These are phyloP conservation scores for Asterochloris sp. DNA, from an alignment of 139 green algal species.

Conservation along the genomic window DNA sequence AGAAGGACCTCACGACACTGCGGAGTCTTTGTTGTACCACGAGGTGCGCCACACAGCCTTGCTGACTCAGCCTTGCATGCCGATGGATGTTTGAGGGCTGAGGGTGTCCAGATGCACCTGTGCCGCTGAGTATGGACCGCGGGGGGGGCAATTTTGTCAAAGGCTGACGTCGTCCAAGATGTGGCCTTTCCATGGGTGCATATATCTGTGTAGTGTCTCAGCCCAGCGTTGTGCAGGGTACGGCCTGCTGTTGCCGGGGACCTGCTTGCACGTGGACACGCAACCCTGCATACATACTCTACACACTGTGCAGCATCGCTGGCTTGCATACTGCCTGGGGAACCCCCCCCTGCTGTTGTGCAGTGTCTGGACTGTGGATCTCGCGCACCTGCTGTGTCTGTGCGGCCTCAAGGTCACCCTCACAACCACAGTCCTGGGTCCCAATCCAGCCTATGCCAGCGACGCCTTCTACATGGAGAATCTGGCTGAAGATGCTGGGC, in stretches of 20 bases:
- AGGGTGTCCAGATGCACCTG: background rate
- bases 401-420: conserved; percentile 67
- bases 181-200: background rate
- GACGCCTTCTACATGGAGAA: conserved; percentile 86
- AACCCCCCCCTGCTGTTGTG: background rate
- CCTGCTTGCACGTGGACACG: background rate
- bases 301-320: background rate
- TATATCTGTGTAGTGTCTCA: background rate
- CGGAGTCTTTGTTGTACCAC: conserved; percentile 56
- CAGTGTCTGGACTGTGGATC: conserved; percentile 92
- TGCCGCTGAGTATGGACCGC: background rate
- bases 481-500: conserved; percentile 65
- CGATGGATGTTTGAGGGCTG: background rate
- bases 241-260: background rate
- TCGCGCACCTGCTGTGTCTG: conserved; percentile 77
- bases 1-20: conserved; percentile 48
- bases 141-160: background rate
- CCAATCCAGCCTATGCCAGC: conserved; percentile 73
- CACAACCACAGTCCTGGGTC: conserved; percentile 73
- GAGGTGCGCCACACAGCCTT: conserved; percentile 32
- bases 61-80: background rate
- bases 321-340: background rate
- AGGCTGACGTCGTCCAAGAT: background rate
- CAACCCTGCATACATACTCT: background rate
- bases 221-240: background rate